A percentile compares a stretch with the other conserved stretches of the same genome.
Evolutionary conservation across 768 basidiomycete genomes (phyloP).

Genomic region (Podaxis pistillaris): DNA sequence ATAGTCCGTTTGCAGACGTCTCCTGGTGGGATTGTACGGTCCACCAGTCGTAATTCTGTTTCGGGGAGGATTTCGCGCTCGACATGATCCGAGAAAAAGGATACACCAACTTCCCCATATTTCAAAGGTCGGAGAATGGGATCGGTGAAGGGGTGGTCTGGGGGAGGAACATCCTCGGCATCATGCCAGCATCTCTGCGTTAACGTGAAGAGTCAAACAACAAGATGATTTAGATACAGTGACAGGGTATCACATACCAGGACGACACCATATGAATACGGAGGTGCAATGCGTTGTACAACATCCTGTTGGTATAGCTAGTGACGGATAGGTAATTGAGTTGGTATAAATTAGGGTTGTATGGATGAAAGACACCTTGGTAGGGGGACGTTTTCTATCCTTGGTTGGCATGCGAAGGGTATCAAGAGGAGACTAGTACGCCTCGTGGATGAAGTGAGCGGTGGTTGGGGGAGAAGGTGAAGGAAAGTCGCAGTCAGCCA

Average conservation of each 20-base stretch:
- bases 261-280: constrained; percentile 56
- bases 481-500: constrained; percentile 5
- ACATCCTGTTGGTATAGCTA: constrained; percentile 73
- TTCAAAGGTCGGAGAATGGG: constrained; percentile 73
- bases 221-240: not conserved
- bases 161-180: constrained; percentile 63
- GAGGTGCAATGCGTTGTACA: constrained; percentile 44
- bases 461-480: not conserved
- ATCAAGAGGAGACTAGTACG: not conserved
- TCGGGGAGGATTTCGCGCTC: constrained; percentile 73
- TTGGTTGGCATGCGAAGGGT: constrained; percentile 10
- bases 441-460: not conserved
- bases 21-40: constrained; percentile 75
- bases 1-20: constrained; percentile 81
- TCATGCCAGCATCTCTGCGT: constrained; percentile 86
- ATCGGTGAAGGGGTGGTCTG: constrained; percentile 43
- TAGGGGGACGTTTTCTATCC: not conserved
- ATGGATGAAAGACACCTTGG: not conserved
- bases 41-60: constrained; percentile 64
- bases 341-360: not conserved
- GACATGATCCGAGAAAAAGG: constrained; percentile 51
- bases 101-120: constrained; percentile 82
- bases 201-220: constrained; percentile 2
- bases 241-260: constrained; percentile 43
- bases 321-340: not conserved